Percentiles rank a stretch among this genome's conserved stretches.
phyloP scores from a whole-genome alignment of 1,139 yeast species.

The Taphrina betulina region DNA sequence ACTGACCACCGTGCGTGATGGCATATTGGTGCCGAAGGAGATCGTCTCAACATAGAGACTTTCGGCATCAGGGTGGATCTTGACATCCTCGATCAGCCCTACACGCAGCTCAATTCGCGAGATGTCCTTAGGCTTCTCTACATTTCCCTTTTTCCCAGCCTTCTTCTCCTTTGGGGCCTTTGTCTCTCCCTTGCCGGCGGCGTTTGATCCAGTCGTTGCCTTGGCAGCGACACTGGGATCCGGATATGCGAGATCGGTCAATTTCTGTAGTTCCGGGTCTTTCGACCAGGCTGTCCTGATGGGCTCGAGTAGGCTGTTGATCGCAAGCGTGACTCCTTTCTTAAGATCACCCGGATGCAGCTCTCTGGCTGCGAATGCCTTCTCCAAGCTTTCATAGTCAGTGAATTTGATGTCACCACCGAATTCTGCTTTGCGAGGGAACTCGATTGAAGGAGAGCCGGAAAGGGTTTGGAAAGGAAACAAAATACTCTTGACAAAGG shows the following conservation, averaged over 20 bases:
- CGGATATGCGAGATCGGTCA: slow-evolving; percentile 80
- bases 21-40: slow-evolving; percentile 92
- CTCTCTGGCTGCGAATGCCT: slow-evolving; percentile 67
- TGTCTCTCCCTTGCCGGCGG: slow-evolving; percentile 4
- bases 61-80: slow-evolving; percentile 98
- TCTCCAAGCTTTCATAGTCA: slow-evolving; percentile 66
- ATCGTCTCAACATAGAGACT: slow-evolving; percentile 93
- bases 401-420: slow-evolving; percentile 85
- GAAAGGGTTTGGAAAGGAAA: slow-evolving; percentile 82
- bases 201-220: slow-evolving; percentile 14
- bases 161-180: slow-evolving; percentile 6
- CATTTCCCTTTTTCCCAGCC: slow-evolving; percentile 63
- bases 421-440: slow-evolving; percentile 92
- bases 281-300: slow-evolving; percentile 66
- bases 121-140: slow-evolving; percentile 51
- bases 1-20: slow-evolving; percentile 97
- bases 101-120: slow-evolving; percentile 90
- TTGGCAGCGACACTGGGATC: slow-evolving; percentile 40
- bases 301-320: slow-evolving; percentile 78
- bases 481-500: slow-evolving; percentile 79
- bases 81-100: slow-evolving; percentile 94
- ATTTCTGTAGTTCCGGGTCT: slow-evolving; percentile 70
- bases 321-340: slow-evolving; percentile 81
- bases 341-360: slow-evolving; percentile 93
- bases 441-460: slow-evolving; percentile 47